Evolutionary conservation across 306 rosid species (phyloP), one percentile per base, ranked within the genome.

Genomic region (Quercus suber): DNA sequence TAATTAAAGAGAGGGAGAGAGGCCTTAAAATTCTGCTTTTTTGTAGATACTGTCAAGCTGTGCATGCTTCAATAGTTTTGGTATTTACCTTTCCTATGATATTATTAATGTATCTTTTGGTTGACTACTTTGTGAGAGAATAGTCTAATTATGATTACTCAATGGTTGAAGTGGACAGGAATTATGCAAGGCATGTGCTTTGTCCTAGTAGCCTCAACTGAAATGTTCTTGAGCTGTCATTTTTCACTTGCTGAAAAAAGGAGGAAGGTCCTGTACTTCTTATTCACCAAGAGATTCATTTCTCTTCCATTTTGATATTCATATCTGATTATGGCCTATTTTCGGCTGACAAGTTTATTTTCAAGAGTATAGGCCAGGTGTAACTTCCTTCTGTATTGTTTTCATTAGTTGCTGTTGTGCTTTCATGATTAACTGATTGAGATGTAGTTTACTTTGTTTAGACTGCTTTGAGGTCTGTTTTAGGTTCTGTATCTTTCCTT

Each of bases 21-120:
- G 72, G 25, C 15, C 15, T 20, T 23, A 59, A 59, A 59, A 59
- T 59, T 59, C 67, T 23, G 33, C 13, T 59, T 8, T 14, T 18
- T 49, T 20, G 67, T 61, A 7, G 53, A 61, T 20, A 6, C 27
- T 43, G 27, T 58, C 41, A 70, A n/a, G 53, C 56, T 19, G 19
- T 70, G 77, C 53, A 14, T 78, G 28, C 64, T 53, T 56, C 55
- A 37, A 12, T 8, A 31, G 30, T 70, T 43, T 79, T 69, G 61
- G 53, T 67, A 21, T 78, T 41, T 30, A 63, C 41, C 71, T 45
- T 9, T 67, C 8, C 27, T 30, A 8, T 65, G n/a, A 17, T 15
- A 12, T 28, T 30, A 12, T 49, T 49, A 49, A 49, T 49, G 53
- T 49, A 49, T 17, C 12, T 65, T 65, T 65, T 30, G 67, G 67